Conservation (phyloP, 352 stramenopile species). For the Globisporangium cederbergense region DNA sequence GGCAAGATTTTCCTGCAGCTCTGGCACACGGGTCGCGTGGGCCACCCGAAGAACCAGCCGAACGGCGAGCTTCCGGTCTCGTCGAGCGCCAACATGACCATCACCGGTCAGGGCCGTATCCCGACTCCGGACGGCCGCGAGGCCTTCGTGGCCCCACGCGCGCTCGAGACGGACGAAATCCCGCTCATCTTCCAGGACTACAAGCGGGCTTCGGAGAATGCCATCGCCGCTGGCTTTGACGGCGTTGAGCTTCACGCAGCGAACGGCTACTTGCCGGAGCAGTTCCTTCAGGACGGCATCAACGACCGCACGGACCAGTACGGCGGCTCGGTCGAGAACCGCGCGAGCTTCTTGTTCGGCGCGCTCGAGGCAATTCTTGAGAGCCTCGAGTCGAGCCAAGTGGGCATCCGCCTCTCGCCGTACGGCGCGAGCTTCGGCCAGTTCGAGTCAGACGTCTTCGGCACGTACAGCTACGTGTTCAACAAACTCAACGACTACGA, state of each 20-base stretch:
- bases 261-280: conserved; percentile 92
- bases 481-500: conserved; percentile 51
- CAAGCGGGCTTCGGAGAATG: conserved; percentile 47
- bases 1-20: conserved; percentile 67
- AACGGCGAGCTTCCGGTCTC: conserved; percentile 34
- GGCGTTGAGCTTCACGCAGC: conserved; percentile 87
- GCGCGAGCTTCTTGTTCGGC: conserved; percentile 72
- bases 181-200: conserved; percentile 57
- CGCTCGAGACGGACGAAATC: conserved; percentile 69
- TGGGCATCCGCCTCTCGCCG: conserved; percentile 49
- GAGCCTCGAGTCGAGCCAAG: conserved; percentile 27
- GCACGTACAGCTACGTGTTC: conserved; percentile 50
- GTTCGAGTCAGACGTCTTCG: conserved; percentile 42
- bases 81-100: conserved; percentile 19
- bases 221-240: conserved; percentile 85
- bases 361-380: conserved; percentile 56
- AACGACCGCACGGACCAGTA: conserved; percentile 89
- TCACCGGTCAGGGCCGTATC: conserved; percentile 15
- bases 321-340: conserved; percentile 84
- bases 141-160: conserved; percentile 33
- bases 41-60: conserved; percentile 44
- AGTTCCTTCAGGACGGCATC: conserved; percentile 81
- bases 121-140: conserved; percentile 23
- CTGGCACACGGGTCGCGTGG: conserved; percentile 62
- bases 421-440: conserved; percentile 51